Evolutionary conservation across 2,329 filamentous ascomycete species (phyloP), one percentile per base, ranked within the genome.

Genomic region (Lomentospora prolificans): DNA sequence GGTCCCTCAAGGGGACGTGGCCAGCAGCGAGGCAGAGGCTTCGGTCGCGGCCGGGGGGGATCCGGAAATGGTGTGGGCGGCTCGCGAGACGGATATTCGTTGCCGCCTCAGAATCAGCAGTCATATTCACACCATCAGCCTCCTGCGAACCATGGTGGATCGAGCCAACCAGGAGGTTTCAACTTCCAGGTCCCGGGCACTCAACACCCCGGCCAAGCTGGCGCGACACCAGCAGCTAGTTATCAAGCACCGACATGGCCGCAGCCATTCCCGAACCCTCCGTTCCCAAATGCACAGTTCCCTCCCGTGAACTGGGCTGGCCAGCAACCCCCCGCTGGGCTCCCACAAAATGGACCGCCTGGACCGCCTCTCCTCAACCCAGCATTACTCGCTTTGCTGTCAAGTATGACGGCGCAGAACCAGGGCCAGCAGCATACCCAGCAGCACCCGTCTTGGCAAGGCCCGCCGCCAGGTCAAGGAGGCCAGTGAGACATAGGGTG

Each of bases 1-100:
- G 72, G 75, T 46, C 69, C 66, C 53, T 69, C 77, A 60, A 78
- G 78, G 8, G 72, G 71, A 0, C 66, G 66, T 44, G 71, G 62
- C 58, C 61, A 64, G 55, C 66, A 67, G 28, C 72, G 74, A n/a
- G 66, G 72, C 27, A 60, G 66, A 46, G 66, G 69, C 33, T 66
- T 70, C 39, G 72, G 69, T 3, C 60, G 66, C 3, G 67, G 69
- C 3, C 61, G 68, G 7, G 66, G 67, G 24, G 54, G 54, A 36
- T 33, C 31, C 55, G 69, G 36, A 7, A 9, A 24, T 17, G 33
- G 27, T 14, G 9, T n/a, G 9, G 53, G 27, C 22, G 53, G 39
- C 8, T 19, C 24, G n/a, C n/a, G 71, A 33, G 69, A 73, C 8
- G 75, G 74, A 19, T 70, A 75, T 64, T 72, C 75, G 3, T 59